phyloP scores from a whole-genome alignment of 805 yeast genomes.

The Naumovozyma dairenensis region DNA sequence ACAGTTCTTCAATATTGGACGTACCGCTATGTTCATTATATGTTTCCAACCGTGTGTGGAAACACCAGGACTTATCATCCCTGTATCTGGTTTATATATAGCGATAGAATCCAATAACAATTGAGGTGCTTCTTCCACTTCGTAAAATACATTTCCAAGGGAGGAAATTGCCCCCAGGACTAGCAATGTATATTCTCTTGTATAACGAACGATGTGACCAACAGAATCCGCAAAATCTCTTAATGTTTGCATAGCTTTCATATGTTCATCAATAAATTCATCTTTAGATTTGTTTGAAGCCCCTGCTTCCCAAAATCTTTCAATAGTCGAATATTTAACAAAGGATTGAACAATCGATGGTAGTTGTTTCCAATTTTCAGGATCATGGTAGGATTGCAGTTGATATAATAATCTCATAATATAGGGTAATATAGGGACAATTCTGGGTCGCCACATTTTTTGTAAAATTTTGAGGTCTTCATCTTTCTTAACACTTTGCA shows the following conservation, averaged over 20 bases:
- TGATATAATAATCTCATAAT: conserved; percentile 79
- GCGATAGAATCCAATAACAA: conserved; percentile 81
- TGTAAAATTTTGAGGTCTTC: conserved; percentile 60
- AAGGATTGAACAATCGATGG: conserved; percentile 88
- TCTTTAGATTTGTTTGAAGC: conserved; percentile 90
- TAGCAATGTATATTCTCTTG: conserved; percentile 89
- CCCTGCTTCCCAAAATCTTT: conserved; percentile 98
- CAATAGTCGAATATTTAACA: conserved; percentile 81
- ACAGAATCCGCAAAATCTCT: conserved; percentile 97
- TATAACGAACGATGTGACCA: conserved; percentile 90
- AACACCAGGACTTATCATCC: conserved; percentile 51
- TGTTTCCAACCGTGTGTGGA: conserved; percentile 97
- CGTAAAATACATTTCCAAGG: conserved; percentile 80
- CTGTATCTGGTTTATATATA: conserved; percentile 45
- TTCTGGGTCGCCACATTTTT: conserved; percentile 84
- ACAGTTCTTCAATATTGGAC: conserved; percentile 82
- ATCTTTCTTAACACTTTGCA: conserved; percentile 77
- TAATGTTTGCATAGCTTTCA: conserved; percentile 84
- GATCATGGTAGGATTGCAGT: conserved; percentile 89
- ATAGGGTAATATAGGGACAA: conserved; percentile 85
- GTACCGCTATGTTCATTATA: conserved; percentile 78
- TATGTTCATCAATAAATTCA: conserved; percentile 87
- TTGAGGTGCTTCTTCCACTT: conserved; percentile 70
- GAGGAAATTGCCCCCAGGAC: conserved; percentile 85
- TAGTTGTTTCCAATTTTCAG: conserved; percentile 78